Conservation (phyloP, 2,329 filamentous ascomycete genomes). For the Cercospora zeae-maydis region DNA sequence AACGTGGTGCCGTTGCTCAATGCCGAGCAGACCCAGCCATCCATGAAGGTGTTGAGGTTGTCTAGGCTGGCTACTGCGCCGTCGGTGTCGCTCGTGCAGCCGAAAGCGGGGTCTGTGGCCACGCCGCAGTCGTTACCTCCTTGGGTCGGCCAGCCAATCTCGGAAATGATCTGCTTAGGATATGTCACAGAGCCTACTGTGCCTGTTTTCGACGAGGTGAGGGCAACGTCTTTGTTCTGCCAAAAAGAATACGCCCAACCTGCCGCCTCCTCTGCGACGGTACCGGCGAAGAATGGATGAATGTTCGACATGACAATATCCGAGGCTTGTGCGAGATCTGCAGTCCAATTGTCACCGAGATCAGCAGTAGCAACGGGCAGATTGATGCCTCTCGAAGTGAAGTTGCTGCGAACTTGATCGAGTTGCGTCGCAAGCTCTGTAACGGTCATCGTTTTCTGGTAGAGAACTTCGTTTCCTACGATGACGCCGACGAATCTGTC, state of each 20-base stretch:
- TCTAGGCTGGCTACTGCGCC: constrained; percentile 74
- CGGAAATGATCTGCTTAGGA: constrained; percentile 62
- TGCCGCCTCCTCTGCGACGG: constrained; percentile 63
- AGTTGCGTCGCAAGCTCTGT: constrained; percentile 63
- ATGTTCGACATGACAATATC: constrained; percentile 96
- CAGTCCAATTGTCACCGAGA: constrained; percentile 81
- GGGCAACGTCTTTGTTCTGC: constrained; percentile 61
- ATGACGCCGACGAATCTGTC: constrained; percentile 58
- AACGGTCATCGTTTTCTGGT: constrained; percentile 63
- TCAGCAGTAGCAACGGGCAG: constrained; percentile 84
- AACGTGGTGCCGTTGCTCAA: constrained; percentile 82
- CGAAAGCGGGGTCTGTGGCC: constrained; percentile 30
- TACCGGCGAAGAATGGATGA: constrained; percentile 90
- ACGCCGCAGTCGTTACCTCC: constrained; percentile 76
- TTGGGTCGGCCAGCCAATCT: constrained; percentile 84
- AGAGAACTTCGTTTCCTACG: constrained; percentile 62
- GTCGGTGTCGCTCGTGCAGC: constrained; percentile 53
- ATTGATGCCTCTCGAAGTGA: constrained; percentile 62
- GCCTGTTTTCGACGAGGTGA: constrained; percentile 52
- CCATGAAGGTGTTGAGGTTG: constrained; percentile 82
- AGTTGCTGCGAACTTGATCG: constrained; percentile 64
- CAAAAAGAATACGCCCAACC: constrained; percentile 83
- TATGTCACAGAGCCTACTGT: constrained; percentile 33
- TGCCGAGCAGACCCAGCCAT: constrained; percentile 77
- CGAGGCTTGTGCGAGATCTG: constrained; percentile 63